Evolutionary conservation across 1,139 yeast genomes (phyloP), one percentile per base, ranked within the genome.

Genomic region (Suhomyces yuchorum): DNA sequence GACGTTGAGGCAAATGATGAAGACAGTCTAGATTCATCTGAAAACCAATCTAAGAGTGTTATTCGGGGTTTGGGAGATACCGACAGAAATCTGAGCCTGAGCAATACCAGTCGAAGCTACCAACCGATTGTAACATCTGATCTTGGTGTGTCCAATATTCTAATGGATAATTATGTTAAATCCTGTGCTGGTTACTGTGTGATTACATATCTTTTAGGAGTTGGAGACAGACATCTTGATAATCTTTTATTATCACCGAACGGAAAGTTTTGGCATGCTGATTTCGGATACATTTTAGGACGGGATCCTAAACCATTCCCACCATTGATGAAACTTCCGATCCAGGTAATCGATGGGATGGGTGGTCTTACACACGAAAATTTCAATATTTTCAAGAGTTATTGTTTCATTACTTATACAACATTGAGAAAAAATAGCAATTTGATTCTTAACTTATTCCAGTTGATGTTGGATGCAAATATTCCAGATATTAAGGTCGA

Each of bases 181-280:
- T 90, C 97, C 3, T 91, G 98, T 66, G 99, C 99, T 24, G 99
- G 99, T 0, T 93, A 95, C 63, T 93, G 98, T 74, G 99, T 95
- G 2, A 89, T 95, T 33, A 95, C 99, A 0, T 95, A 95, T 60
- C 71, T 95, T 5, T 70, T 95, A 11, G 99, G 99, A 3, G 97
- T 95, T 9, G 99, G 99, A 17, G 99, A 95, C 67, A 78, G 99
- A 47, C 99, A 95, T 70, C 73, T 95, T 52, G 99, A 95, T 60
- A 95, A 95, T 60, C 71, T 95, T 52, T 73, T 95, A 35, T 62
- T 81, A 9, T 77, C 84, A 5, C 72, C 69, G 23, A 87, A 87
- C 63, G 97, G 89, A 2, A 90, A 85, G 61, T 91, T 91, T 62
- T 90, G 95, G 82, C 97, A 91, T 67, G 98, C 97, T 2, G 99